Evolutionary conservation across 2,329 filamentous ascomycete species (phyloP), one percentile per base, ranked within the genome.

Genomic region (Monilinia fructicola): DNA sequence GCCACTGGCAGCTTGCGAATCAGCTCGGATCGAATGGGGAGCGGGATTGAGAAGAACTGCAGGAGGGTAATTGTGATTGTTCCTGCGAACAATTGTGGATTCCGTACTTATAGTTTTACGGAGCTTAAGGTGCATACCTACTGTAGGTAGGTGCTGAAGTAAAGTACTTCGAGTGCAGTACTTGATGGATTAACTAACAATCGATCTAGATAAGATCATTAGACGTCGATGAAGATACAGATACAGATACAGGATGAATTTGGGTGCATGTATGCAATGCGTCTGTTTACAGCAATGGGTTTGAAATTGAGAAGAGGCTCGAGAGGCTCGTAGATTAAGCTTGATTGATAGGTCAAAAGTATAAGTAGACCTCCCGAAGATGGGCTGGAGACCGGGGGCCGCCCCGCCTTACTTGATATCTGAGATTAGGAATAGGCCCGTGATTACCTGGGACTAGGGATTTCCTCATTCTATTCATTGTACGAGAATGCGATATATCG

Each of bases 11-110:
- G 46, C 59, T 52, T 52, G 59, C 44, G 40, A 65, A 56, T 65
- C 54, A 48, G 21, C 21, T 60, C n/a, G n/a, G 42, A 31, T 50
- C 56, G 56, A 42, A 46, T 26, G 48, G 26, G 23, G 50, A 23
- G 58, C 50, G 58, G 58, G 38, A 61, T 50, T 26, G n/a, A n/a
- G 50, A 61, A 61, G 53, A 35, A 59, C n/a, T 59, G 23, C 26
- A 58, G 50, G 54, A 35, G 53, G 35, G 35, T 28, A 48, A 40
- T 40, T 21, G 54, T 40, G 53, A 52, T 59, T 65, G 63, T 65
- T 65, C 63, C 63, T 65, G 63, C 54, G 63, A 65, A 42, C 14
- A 42, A 63, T 63, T 63, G 60, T 63, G 60, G 48, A 54, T 54
- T 54, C n/a, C 10, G 21, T 11, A n/a, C n/a, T n/a, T n/a, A n/a